phyloP scores from a whole-genome alignment of 306 rosid genomes.

The Notholithocarpus densiflorus region DNA sequence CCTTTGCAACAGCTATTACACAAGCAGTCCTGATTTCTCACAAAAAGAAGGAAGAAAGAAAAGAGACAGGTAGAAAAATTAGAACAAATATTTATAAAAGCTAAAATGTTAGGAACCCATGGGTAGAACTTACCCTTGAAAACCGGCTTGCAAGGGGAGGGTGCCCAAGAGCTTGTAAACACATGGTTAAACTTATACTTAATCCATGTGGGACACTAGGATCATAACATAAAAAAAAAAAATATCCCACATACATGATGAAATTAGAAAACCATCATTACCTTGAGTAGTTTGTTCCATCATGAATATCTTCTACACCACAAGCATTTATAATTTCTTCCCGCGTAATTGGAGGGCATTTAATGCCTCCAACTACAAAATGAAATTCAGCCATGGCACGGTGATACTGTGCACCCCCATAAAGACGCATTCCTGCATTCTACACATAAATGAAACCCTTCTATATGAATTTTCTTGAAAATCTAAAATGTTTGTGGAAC shows the following conservation, averaged over 20 bases:
- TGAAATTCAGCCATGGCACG: no score
- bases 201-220: no score
- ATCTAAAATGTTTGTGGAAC: neutral
- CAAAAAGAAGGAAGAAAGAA: neutral
- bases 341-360: no score
- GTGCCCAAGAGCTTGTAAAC: no score
- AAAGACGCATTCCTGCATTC: no score
- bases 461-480: no score
- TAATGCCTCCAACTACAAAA: no score
- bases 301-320: conserved; percentile 98
- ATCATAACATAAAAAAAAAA: neutral
- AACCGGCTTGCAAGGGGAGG: no score
- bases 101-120: no score
- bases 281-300: conserved; percentile 98
- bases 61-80: neutral
- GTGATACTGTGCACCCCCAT: conserved; percentile 99
- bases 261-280: conserved; percentile 20
- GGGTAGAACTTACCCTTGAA: no score
- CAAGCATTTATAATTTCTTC: conserved; percentile 98
- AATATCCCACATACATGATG: neutral
- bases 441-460: no score
- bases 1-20: conserved; percentile 97
- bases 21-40: conserved; percentile 80
- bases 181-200: no score
- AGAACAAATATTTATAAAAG: neutral